These are phyloP conservation scores for Angophora floribunda DNA, from an alignment of 345 rosid species.

Conservation along the genomic window DNA sequence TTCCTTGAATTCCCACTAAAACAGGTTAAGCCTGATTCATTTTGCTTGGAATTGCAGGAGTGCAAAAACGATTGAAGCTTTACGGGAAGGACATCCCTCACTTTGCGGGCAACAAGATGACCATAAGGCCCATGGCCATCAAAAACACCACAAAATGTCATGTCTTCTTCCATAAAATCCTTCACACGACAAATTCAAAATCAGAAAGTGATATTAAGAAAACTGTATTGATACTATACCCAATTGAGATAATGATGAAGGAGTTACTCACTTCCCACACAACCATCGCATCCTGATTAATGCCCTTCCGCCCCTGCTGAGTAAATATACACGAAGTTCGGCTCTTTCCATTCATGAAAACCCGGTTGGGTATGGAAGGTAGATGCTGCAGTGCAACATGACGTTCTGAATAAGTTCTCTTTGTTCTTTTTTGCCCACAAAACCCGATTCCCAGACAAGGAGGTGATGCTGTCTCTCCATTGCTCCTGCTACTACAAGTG, in stretches of 20 bases:
- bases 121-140: constrained; percentile 99
- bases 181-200: constrained; percentile 13
- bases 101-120: constrained; percentile 95
- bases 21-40: constrained; percentile 27
- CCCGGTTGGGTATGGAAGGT: constrained; percentile 64
- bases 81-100: constrained; percentile 81
- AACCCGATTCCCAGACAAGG: constrained; percentile 51
- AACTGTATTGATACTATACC: neutral
- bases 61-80: constrained; percentile 60
- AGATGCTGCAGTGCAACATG: constrained; percentile 50
- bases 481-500: constrained; percentile 71
- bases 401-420: constrained; percentile 63
- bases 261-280: constrained; percentile 90
- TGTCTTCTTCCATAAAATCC: constrained; percentile 92
- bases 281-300: constrained; percentile 96
- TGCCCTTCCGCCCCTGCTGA: constrained; percentile 97
- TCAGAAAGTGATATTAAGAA: constrained; percentile 3
- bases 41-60: constrained; percentile 45
- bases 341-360: constrained; percentile 78
- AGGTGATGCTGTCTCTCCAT: constrained; percentile 49
- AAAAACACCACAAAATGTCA: constrained; percentile 87
- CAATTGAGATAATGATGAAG: neutral
- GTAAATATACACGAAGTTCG: constrained; percentile 82
- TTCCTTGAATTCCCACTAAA: constrained; percentile 45
- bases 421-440: constrained; percentile 63